Conservation (phyloP, 2,329 filamentous ascomycete genomes). For the Fusarium sp. region DNA sequence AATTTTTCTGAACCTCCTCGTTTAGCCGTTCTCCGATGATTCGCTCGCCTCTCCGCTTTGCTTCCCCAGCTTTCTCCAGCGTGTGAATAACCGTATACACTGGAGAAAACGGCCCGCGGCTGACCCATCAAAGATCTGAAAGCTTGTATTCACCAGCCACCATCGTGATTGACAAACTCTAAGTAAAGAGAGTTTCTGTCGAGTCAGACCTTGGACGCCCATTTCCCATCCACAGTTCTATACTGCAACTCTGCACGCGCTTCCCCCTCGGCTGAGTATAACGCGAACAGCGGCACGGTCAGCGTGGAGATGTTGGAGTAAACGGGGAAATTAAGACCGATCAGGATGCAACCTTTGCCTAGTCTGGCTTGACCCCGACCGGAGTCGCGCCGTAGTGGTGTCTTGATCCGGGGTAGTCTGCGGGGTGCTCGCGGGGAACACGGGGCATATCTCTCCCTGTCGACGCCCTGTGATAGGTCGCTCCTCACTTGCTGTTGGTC, state of each 20-base stretch:
- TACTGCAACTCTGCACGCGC: neutral
- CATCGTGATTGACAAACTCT: neutral
- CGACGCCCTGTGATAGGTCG: neutral
- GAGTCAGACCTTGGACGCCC: neutral
- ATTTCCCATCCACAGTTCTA: neutral
- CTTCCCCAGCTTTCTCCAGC: conserved; percentile 32
- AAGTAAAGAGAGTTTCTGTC: too few species aligned
- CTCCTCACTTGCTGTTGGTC: neutral
- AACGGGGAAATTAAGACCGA: conserved; percentile 42
- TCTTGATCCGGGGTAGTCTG: conserved; percentile 34
- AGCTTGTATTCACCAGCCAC: neutral
- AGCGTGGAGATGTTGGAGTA: conserved; percentile 39
- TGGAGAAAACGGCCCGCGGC: conserved; percentile 18
- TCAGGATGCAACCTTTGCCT: conserved; percentile 29
- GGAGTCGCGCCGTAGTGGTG: conserved; percentile 42
- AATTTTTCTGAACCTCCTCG: conserved; percentile 6
- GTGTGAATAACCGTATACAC: conserved; percentile 28
- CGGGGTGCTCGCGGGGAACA: conserved; percentile 21
- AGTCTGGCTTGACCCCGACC: conserved; percentile 32
- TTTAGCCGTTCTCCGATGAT: conserved; percentile 20
- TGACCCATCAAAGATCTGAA: neutral
- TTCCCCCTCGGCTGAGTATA: neutral
- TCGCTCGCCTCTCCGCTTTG: conserved; percentile 19
- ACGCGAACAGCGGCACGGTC: conserved; percentile 9
- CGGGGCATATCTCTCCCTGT: neutral